Base-by-base conservation (phyloP, 2,329 filamentous ascomycete species). In the Talaromyces sp. region DNA sequence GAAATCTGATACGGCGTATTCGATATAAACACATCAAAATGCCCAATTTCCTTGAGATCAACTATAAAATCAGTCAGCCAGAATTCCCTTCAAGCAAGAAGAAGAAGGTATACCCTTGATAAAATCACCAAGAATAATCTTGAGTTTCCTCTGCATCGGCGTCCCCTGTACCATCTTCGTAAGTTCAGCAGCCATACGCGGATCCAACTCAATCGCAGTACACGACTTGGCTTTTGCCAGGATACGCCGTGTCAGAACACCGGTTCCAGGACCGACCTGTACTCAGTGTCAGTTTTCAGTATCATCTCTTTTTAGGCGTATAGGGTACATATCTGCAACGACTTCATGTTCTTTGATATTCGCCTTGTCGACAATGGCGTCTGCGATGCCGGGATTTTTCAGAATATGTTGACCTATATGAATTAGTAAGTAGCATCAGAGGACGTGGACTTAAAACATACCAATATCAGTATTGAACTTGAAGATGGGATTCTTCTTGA, bases 161-260 rank as follows among this genome's bases (percentile, higher is more conserved):
- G 89, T 96, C 22, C 92, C 93, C 78, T 97, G 93, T 8, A 98
- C 93, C 73, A 94, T 90, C 80, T 96, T 93, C 54, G 92, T 95
- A 68, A 97, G 86, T 80, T 98, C 95, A 66, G 94, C 94, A 13
- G 92, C 93, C 95, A 98, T 98, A 74, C 95, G 86, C 22, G 95
- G 93, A 80, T 99, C 95, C 77, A 97, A 85, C 81, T 99, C 95
- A 60, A 97, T 91, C 3, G 91, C 91, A 60, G 93, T 91, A 63
- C 88, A 86, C 67, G 91, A 91, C 78, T 93, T 93, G 25, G 92
- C 92, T 69, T 92, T 90, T 72, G 95, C 91, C 29, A 98, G 82
- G 67, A 98, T 97, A 66, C 92, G 86, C 29, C 95, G 90, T 0
- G 94, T 98, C 71, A 98, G 78, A 77, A 95, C 96, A 69, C 93